Evolutionary conservation across 495 filamentous ascomycete genomes (phyloP).

Genomic region (Penicillium coprophilum): DNA sequence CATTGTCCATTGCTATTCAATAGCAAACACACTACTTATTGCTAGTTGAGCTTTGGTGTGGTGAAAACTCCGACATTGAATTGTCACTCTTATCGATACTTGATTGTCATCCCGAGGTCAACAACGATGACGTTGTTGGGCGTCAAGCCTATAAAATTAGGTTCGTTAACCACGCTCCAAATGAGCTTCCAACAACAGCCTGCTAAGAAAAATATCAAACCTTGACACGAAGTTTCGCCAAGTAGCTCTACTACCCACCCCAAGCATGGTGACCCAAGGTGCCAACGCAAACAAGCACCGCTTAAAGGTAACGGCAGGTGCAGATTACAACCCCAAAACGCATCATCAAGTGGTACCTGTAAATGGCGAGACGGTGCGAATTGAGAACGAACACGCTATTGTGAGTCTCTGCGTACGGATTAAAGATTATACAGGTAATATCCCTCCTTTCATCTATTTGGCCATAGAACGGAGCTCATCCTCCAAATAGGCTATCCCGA

Average conservation of each 20-base stretch:
- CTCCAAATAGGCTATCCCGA: constrained; percentile 58
- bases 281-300: constrained; percentile 31
- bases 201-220: neutral
- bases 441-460: constrained; percentile 2
- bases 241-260: neutral
- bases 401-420: constrained; percentile 70
- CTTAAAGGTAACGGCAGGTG: constrained; percentile 59
- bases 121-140: constrained; percentile 16
- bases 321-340: constrained; percentile 62
- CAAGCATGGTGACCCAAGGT: neutral
- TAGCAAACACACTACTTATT: neutral
- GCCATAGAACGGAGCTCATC: constrained; percentile 16
- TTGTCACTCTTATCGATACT: constrained; percentile 1
- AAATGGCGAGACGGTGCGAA: constrained; percentile 59
- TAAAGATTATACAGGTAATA: constrained; percentile 55
- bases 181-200: neutral
- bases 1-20: neutral
- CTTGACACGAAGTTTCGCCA: neutral
- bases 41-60: neutral
- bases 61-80: too few relatives aligned
- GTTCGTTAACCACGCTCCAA: neutral
- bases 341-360: constrained; percentile 69
- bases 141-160: constrained; percentile 5
- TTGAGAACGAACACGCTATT: constrained; percentile 60
- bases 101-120: neutral